Conservation (phyloP, 805 yeast species). For the Wickerhamomyces ciferrii region DNA sequence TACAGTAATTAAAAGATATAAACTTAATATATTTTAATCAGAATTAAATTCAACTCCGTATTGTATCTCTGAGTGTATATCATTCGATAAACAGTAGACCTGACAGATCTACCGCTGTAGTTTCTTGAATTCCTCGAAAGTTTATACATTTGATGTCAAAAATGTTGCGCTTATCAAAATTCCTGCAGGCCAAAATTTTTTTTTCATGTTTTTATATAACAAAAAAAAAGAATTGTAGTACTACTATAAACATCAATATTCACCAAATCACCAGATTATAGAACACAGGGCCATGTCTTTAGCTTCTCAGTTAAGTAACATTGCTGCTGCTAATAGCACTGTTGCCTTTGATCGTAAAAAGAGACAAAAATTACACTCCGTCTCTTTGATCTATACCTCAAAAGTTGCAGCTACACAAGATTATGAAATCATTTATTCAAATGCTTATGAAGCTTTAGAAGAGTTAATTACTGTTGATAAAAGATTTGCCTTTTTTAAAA, state of each 20-base stretch:
- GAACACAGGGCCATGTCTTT: slow-evolving; percentile 37
- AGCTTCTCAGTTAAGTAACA: slow-evolving; percentile 75
- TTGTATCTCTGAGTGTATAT: too few relatives aligned
- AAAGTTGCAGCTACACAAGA: slow-evolving; percentile 93
- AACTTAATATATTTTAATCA: too few relatives aligned
- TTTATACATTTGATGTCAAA: too few relatives aligned
- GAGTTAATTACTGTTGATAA: slow-evolving; percentile 68
- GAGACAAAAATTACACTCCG: slow-evolving; percentile 81
- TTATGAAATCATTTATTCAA: slow-evolving; percentile 70
- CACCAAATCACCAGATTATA: background rate
- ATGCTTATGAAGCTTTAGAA: slow-evolving; percentile 69
- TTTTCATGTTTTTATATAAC: slow-evolving; percentile 3
- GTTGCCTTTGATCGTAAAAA: slow-evolving; percentile 81
- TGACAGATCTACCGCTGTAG: too few relatives aligned
- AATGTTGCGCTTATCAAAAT: too few relatives aligned
- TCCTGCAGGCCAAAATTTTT: slow-evolving; percentile 9
- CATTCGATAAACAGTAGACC: too few relatives aligned
- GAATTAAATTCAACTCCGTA: too few relatives aligned
- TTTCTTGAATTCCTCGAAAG: too few relatives aligned
- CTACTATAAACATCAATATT: too few relatives aligned
- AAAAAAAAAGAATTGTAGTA: background rate
- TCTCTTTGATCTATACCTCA: slow-evolving; percentile 82
- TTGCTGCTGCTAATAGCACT: slow-evolving; percentile 59
- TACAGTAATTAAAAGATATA: too few relatives aligned
- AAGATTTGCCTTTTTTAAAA: slow-evolving; percentile 66